These are phyloP conservation scores for Penicillium corylophilum DNA, from an alignment of 2,329 filamentous ascomycete species.

Conservation along the genomic window DNA sequence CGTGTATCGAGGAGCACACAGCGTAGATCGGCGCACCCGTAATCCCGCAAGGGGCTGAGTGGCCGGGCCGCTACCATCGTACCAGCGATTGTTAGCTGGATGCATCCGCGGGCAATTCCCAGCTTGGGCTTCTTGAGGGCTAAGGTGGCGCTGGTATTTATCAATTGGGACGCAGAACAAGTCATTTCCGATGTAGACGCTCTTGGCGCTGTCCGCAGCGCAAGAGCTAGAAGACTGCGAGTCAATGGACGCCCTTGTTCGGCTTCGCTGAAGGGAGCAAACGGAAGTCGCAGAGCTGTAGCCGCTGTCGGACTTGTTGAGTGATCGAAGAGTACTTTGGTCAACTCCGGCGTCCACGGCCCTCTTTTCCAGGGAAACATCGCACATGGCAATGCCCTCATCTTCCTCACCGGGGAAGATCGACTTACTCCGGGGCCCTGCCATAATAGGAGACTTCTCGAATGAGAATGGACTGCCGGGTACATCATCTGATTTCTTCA, in stretches of 20 bases:
- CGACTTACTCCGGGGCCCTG: slow-evolving; percentile 9
- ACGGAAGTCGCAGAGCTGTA: slow-evolving; percentile 40
- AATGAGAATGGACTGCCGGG: slow-evolving; percentile 37
- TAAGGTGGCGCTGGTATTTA: slow-evolving; percentile 19
- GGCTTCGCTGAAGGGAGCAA: slow-evolving; percentile 27
- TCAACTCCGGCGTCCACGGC: slow-evolving; percentile 9
- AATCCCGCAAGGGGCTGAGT: slow-evolving; percentile 1
- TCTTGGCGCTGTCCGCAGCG: slow-evolving; percentile 14
- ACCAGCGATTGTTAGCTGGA: slow-evolving; percentile 14
- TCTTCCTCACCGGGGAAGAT: slow-evolving; percentile 23
- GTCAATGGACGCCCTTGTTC: slow-evolving; percentile 25
- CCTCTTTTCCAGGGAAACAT: slow-evolving; percentile 16
- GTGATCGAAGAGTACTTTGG: slow-evolving; percentile 22
- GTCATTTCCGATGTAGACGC: slow-evolving; percentile 2
- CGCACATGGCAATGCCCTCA: slow-evolving; percentile 22
- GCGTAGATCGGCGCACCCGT: slow-evolving; percentile 20
- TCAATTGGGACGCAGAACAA: slow-evolving; percentile 3
- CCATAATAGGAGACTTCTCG: slow-evolving; percentile 30
- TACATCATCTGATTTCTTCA: slow-evolving; percentile 23
- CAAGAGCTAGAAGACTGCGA: slow-evolving; percentile 28
- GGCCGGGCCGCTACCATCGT: slow-evolving; percentile 14
- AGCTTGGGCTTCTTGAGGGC: slow-evolving; percentile 15
- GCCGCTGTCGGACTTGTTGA: slow-evolving; percentile 39
- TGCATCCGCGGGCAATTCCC: slow-evolving; percentile 16
- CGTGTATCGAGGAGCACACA: slow-evolving; percentile 24